A percentile compares a stretch with the other conserved stretches of the same genome.
Evolutionary conservation across 2,329 filamentous ascomycete genomes (phyloP).

Genomic region (Sclerotinia borealis): DNA sequence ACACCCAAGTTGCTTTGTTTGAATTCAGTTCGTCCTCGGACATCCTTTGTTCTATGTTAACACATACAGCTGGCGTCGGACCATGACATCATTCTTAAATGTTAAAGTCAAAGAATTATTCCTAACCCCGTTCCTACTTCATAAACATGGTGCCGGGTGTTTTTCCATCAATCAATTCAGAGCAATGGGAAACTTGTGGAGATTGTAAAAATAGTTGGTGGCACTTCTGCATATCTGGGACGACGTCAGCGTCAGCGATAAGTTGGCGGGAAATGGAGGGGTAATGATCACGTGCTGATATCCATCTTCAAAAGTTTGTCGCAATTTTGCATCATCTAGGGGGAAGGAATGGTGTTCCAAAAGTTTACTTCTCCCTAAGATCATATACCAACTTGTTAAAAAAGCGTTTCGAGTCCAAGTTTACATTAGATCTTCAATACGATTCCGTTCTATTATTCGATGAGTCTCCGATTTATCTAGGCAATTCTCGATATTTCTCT

Average conservation of each 20-base stretch:
- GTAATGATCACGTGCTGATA: not conserved
- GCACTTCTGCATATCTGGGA: not conserved
- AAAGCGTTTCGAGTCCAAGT: too few relatives aligned
- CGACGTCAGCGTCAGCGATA: constrained; percentile 4
- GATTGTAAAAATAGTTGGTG: not conserved
- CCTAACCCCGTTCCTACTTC: not conserved
- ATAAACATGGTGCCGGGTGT: not conserved
- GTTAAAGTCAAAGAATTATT: not conserved
- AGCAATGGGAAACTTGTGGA: not conserved
- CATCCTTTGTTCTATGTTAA: constrained; percentile 1
- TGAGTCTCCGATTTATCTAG: too few relatives aligned
- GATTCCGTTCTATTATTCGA: too few relatives aligned
- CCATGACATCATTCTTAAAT: constrained; percentile 3
- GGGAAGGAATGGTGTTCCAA: too few relatives aligned
- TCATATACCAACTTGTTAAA: too few relatives aligned
- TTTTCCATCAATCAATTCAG: not conserved
- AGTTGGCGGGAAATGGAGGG: not conserved
- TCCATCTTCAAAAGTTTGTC: not conserved
- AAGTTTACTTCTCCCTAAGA: too few relatives aligned
- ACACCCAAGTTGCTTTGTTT: not conserved
- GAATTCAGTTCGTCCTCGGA: not conserved
- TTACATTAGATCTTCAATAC: too few relatives aligned
- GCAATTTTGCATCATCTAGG: too few relatives aligned
- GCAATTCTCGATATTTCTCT: too few relatives aligned
- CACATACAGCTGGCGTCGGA: not conserved